phyloP scores from a whole-genome alignment of 2,329 filamentous ascomycete species.

The Neonectria neomacrospora region DNA sequence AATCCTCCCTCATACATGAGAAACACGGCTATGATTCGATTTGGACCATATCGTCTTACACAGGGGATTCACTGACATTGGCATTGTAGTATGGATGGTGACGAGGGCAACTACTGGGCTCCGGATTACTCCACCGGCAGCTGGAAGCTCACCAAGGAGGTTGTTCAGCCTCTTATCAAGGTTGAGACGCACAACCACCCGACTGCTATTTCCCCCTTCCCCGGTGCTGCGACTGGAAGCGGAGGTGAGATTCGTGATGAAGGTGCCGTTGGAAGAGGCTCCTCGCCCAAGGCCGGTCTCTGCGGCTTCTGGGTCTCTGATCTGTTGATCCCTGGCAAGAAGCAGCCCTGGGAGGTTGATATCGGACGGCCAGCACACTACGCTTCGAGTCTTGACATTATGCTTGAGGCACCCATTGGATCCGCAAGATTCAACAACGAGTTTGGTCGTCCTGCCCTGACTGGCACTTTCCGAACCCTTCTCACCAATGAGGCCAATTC shows the following conservation, averaged over 20 bases:
- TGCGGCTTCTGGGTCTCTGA: conserved; percentile 96
- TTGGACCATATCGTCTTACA: neutral
- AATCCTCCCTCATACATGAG: neutral
- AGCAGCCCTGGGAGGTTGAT: conserved; percentile 89
- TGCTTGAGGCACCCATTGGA: conserved; percentile 96
- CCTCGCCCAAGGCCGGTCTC: conserved; percentile 90
- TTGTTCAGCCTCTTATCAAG: conserved; percentile 88
- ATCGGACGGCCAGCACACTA: conserved; percentile 92
- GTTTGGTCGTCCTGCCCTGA: conserved; percentile 89
- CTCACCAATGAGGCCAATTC: conserved; percentile 68
- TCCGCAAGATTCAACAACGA: conserved; percentile 98
- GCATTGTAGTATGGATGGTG: conserved; percentile 48
- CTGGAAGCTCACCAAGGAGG: conserved; percentile 88
- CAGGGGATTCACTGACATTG: conserved; percentile 10
- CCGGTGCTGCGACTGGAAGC: conserved; percentile 93
- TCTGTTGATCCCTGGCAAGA: conserved; percentile 84
- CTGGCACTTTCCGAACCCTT: conserved; percentile 92
- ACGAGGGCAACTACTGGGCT: conserved; percentile 73
- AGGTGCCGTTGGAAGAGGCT: conserved; percentile 92
- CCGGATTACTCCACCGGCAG: conserved; percentile 87
- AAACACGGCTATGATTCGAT: neutral
- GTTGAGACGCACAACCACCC: conserved; percentile 99
- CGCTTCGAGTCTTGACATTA: conserved; percentile 93
- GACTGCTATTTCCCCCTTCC: conserved; percentile 91
- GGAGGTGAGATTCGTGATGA: conserved; percentile 97